These are phyloP conservation scores for Trichophaea hybrida DNA, from an alignment of 2,329 filamentous ascomycete species.

Conservation along the genomic window DNA sequence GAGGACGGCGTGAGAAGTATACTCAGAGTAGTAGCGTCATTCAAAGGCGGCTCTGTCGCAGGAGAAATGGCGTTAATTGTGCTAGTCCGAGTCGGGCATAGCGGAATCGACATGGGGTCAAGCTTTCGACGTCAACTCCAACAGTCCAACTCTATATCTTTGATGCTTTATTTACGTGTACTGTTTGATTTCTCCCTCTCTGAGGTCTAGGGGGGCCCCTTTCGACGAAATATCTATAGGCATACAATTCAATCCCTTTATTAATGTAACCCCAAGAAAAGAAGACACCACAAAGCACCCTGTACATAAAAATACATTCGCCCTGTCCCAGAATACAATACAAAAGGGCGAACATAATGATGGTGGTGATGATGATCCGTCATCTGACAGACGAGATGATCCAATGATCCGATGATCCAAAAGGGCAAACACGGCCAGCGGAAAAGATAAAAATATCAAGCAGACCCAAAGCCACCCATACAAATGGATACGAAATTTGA, in stretches of 20 bases:
- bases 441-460: not conserved
- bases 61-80: not conserved
- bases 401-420: not conserved
- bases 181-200: too few species aligned
- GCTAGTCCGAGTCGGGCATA: not conserved
- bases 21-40: not conserved
- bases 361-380: too few species aligned
- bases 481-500: not conserved
- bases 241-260: too few species aligned
- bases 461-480: slow-evolving; percentile 1
- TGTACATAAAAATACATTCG: not conserved
- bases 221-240: too few species aligned
- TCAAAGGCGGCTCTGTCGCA: not conserved
- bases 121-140: too few species aligned
- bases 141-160: too few species aligned
- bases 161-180: too few species aligned
- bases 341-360: not conserved
- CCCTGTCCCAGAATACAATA: not conserved
- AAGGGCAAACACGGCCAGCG: not conserved
- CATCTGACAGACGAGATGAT: not conserved
- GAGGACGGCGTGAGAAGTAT: too few species aligned
- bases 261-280: not conserved
- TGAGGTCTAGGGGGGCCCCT: too few species aligned
- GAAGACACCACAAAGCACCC: not conserved
- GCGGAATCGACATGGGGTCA: too few species aligned